These are phyloP conservation scores for Aspergillus novoparasiticus DNA, from an alignment of 2,329 filamentous ascomycete species.

Conservation along the genomic window DNA sequence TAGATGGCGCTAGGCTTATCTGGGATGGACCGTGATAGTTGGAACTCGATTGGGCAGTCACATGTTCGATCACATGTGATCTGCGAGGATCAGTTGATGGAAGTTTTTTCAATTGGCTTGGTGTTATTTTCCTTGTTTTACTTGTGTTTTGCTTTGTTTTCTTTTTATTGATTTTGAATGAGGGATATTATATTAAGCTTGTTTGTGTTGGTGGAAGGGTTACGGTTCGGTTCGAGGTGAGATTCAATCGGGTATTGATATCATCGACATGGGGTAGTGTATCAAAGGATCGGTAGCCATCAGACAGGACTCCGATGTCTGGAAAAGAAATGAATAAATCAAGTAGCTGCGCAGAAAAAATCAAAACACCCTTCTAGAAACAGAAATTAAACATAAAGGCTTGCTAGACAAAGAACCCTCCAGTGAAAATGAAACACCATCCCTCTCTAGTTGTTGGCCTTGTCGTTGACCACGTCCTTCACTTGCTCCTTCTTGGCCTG, in stretches of 20 bases:
- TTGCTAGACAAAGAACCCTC: neutral
- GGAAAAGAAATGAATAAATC: neutral
- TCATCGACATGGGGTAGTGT: neutral
- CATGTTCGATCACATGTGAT: conserved; percentile 8
- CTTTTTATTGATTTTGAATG: neutral
- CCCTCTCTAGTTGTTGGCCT: neutral
- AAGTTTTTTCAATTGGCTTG: neutral
- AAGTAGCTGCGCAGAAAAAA: conserved; percentile 8
- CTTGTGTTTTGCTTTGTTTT: neutral
- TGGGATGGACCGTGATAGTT: conserved; percentile 13
- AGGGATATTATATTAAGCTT: too few relatives aligned
- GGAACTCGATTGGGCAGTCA: conserved; percentile 18
- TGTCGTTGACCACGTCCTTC: conserved; percentile 58
- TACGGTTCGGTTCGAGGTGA: neutral
- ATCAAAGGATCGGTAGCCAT: neutral
- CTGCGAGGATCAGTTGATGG: conserved; percentile 1
- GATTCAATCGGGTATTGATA: neutral
- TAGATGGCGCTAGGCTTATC: neutral
- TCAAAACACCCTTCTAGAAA: neutral
- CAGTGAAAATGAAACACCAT: neutral
- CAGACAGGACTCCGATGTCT: conserved; percentile 7
- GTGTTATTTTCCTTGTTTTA: neutral
- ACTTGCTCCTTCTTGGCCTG: conserved; percentile 64
- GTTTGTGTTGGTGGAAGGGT: neutral
- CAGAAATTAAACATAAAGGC: neutral